Evolutionary conservation across 257 asterid genomes (phyloP), one percentile per base, ranked within the genome.

Genomic region (Perilla frutescens): DNA sequence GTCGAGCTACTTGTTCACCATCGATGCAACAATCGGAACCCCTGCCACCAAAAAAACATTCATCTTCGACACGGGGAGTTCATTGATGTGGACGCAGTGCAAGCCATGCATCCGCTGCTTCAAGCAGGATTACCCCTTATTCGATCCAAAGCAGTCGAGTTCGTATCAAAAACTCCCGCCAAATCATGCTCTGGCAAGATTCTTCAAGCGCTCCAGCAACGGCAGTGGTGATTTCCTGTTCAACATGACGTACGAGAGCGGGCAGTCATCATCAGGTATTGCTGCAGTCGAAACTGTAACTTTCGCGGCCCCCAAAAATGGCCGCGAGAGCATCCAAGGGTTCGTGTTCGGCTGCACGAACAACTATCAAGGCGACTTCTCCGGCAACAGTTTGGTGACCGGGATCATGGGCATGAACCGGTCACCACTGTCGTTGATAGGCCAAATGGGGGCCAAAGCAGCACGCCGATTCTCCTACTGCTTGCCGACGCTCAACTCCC

Each of bases 331-430:
- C 51, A 47, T 47, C n/a, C 10, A 11, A 2, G 11, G 6, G 4
- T 15, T 57, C 6, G 75, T 58, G 4, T 71, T 58, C 20, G 68
- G 75, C 3, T 71, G 75, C 36, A 1, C 55, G 37, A 71, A 71
- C 48, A 57, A 45, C 62, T 32, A 47, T 13, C 29, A 3, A 1
- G 69, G 69, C 7, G 0, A 6, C 0, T 68, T 36, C 2, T 9
- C 39, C 43, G 39, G 39, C 62, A 68, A 45, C 26, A 34, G 32
- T 1, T 11, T 20, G 20, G 32, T 71, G 8, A 13, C 60, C 0
- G 67, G 76, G 47, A 34, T 71, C 15, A 29, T 71, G 68, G 76
- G 68, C 57, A 31, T 71, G 68, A 59, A 71, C 48, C 32, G 68
- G 36, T 71, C 68, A 3, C 76, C 76, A 7, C 37, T 58, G 6